phyloP scores from a whole-genome alignment of 768 basidiomycete species.

The Nidula microcarpa region DNA sequence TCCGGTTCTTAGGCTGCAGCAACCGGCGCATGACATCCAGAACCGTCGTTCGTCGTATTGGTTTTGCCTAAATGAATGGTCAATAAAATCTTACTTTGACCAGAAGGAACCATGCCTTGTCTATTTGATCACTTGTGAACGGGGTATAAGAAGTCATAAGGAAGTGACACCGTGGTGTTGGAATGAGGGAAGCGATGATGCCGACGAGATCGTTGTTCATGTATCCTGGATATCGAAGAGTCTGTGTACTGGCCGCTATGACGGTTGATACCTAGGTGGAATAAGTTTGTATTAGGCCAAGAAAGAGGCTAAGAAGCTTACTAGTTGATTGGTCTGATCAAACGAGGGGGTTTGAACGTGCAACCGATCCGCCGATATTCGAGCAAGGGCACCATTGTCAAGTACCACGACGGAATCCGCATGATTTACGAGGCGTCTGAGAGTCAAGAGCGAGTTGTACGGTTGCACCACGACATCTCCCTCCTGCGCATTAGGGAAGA shows the following conservation, averaged over 20 bases:
- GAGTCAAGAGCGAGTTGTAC: conserved; percentile 91
- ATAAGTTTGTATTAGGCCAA: not conserved
- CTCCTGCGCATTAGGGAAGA: conserved; percentile 92
- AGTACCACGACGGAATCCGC: conserved; percentile 97
- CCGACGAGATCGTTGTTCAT: conserved; percentile 99
- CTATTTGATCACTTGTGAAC: conserved; percentile 94
- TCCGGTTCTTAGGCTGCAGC: conserved; percentile 96
- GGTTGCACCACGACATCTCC: conserved; percentile 98
- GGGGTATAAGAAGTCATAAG: conserved; percentile 99
- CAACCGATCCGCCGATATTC: conserved; percentile 90
- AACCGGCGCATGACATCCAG: conserved; percentile 98
- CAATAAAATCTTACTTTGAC: not conserved
- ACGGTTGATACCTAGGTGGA: conserved; percentile 83
- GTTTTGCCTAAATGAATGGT: conserved; percentile 65
- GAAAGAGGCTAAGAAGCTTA: conserved; percentile 25
- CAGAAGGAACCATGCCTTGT: conserved; percentile 63
- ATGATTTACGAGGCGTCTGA: conserved; percentile 92
- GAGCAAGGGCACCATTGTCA: conserved; percentile 90
- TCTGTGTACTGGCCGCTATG: conserved; percentile 96
- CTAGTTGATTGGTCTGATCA: conserved; percentile 90
- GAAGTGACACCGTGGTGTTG: conserved; percentile 96
- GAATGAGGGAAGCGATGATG: conserved; percentile 94
- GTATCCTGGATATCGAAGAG: conserved; percentile 94
- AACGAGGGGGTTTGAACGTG: conserved; percentile 86
- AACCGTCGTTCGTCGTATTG: conserved; percentile 94